Conservation (phyloP, 2,329 filamentous ascomycete species). For the Metarhizium sp. region DNA sequence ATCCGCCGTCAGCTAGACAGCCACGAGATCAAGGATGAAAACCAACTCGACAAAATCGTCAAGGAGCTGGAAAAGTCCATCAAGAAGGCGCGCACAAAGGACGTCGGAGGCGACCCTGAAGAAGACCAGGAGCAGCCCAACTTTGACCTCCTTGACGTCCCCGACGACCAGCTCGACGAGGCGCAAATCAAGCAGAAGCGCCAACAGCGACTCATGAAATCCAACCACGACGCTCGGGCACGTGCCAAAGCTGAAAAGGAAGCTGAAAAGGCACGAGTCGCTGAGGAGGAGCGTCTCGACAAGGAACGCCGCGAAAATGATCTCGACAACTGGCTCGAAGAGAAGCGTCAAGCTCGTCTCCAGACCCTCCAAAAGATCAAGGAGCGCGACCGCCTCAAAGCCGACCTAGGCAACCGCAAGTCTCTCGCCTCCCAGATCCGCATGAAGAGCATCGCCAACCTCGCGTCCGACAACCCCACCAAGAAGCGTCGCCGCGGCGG, state of each 20-base stretch:
- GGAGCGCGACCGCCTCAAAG: constrained; percentile 85
- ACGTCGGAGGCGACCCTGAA: constrained; percentile 73
- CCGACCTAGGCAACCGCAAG: constrained; percentile 92
- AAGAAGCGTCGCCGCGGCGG: constrained; percentile 80
- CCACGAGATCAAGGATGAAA: constrained; percentile 88
- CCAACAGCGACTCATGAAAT: constrained; percentile 86
- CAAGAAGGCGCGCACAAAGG: constrained; percentile 83
- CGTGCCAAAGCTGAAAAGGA: constrained; percentile 97
- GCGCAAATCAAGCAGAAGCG: constrained; percentile 85
- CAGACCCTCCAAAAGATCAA: constrained; percentile 74
- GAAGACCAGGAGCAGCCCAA: constrained; percentile 75
- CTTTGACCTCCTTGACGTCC: constrained; percentile 79
- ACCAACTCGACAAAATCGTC: constrained; percentile 72
- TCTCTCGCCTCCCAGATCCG: constrained; percentile 92
- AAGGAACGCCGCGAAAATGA: constrained; percentile 75
- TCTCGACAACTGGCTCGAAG: constrained; percentile 77
- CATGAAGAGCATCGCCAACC: constrained; percentile 96
- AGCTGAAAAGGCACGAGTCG: constrained; percentile 73
- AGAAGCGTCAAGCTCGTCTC: constrained; percentile 66
- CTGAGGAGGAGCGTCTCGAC: constrained; percentile 76
- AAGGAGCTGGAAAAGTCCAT: constrained; percentile 87
- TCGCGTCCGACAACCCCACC: constrained; percentile 77
- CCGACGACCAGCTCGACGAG: constrained; percentile 90
- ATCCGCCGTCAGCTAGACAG: constrained; percentile 75
- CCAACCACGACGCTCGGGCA: constrained; percentile 84